phyloP scores from a whole-genome alignment of 1,139 yeast species.

The Hyphopichia wangnamkhiaoensis region DNA sequence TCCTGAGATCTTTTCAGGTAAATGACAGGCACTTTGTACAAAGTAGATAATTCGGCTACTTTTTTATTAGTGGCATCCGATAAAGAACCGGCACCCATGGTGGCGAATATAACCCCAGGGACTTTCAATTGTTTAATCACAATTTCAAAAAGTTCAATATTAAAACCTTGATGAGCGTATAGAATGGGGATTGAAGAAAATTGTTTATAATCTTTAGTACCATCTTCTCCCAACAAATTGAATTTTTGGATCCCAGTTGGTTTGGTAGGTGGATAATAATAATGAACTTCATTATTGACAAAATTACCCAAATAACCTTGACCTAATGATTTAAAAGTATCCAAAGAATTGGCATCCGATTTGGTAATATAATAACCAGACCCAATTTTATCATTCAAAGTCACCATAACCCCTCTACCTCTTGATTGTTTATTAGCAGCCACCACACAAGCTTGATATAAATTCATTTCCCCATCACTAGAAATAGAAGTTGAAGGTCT shows the following conservation, averaged over 20 bases:
- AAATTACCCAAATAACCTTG: constrained; percentile 73
- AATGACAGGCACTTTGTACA: constrained; percentile 50
- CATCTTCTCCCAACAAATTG: constrained; percentile 22
- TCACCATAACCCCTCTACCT: constrained; percentile 63
- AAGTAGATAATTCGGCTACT: constrained; percentile 30
- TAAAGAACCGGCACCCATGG: constrained; percentile 73
- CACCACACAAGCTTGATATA: constrained; percentile 68
- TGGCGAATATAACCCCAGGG: constrained; percentile 62
- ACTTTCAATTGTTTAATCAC: constrained; percentile 44
- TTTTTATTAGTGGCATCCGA: constrained; percentile 50
- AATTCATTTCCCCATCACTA: constrained; percentile 72
- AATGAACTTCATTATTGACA: constrained; percentile 65
- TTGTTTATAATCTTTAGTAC: constrained; percentile 9
- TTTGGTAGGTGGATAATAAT: constrained; percentile 62
- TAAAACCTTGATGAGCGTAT: constrained; percentile 64
- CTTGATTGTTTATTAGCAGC: constrained; percentile 53
- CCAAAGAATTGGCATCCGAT: constrained; percentile 67
- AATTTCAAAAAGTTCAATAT: constrained; percentile 46
- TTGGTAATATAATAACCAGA: constrained; percentile 71
- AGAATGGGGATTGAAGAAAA: constrained; percentile 52
- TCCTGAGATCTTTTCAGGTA: constrained; percentile 70
- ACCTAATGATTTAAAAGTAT: constrained; percentile 66
- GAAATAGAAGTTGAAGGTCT: constrained; percentile 70
- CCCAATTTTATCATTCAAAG: constrained; percentile 66
- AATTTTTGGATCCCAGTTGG: constrained; percentile 55